Conservation (phyloP, 352 stramenopile species). For the Phytophthora tubulina region DNA sequence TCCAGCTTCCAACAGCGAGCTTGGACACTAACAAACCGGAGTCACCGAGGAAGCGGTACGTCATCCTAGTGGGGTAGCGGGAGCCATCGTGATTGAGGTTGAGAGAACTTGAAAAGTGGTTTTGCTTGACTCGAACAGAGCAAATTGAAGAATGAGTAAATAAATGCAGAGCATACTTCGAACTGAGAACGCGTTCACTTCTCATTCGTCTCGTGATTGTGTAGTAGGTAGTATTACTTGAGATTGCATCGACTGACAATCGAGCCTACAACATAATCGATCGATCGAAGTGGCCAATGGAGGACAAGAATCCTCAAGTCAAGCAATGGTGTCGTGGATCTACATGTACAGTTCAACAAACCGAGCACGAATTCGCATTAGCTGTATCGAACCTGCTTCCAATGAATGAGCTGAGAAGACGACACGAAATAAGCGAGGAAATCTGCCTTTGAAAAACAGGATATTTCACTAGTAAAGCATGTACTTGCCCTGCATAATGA, state of each 20-base stretch:
- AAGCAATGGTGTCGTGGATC: not conserved
- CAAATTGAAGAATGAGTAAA: constrained; percentile 5
- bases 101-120: not conserved
- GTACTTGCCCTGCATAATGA: too few species aligned
- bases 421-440: too few species aligned
- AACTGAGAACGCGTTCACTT: too few species aligned
- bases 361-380: too few species aligned
- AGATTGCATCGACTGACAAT: not conserved
- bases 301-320: not conserved
- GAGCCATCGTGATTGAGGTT: not conserved
- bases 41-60: constrained; percentile 55
- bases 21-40: constrained; percentile 54
- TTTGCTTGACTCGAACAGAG: not conserved
- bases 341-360: too few species aligned
- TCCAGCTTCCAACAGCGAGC: constrained; percentile 50
- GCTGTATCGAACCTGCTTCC: not conserved
- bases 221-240: too few species aligned
- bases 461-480: too few species aligned
- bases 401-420: too few species aligned
- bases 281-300: constrained; percentile 1
- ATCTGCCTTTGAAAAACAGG: too few species aligned
- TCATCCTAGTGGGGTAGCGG: constrained; percentile 39
- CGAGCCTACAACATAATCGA: not conserved
- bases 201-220: too few species aligned
- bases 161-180: too few species aligned